Conservation (phyloP, 352 stramenopile species). For the Phytopythium sindhum region DNA sequence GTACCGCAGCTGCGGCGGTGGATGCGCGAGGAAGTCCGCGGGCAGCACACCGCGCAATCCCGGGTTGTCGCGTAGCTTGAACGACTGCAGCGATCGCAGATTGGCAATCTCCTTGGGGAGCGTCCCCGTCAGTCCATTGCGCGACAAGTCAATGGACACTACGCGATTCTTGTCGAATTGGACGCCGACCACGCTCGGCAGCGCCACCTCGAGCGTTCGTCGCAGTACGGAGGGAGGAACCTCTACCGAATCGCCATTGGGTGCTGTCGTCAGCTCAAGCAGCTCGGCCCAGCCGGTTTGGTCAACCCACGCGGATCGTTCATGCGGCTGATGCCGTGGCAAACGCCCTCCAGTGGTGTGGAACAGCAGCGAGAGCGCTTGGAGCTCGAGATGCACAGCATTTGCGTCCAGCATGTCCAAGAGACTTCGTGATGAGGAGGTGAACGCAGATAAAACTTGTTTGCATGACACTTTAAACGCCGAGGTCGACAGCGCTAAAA, state of each 20-base stretch:
- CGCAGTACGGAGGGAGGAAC: background rate
- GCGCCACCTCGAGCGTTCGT: conserved; percentile 30
- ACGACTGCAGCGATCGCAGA: conserved; percentile 42
- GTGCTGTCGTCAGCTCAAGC: conserved; percentile 8
- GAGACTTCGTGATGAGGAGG: background rate
- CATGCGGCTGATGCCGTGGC: background rate
- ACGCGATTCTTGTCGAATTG: conserved; percentile 64
- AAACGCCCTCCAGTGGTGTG: conserved; percentile 29
- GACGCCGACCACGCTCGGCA: conserved; percentile 34
- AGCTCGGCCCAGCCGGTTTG: conserved; percentile 39
- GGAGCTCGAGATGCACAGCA: conserved; percentile 32
- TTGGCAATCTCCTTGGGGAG: conserved; percentile 38
- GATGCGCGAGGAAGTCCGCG: conserved; percentile 2
- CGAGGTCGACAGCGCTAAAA: background rate
- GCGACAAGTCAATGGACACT: conserved; percentile 45
- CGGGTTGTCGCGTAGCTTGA: conserved; percentile 61
- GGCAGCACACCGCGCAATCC: conserved; percentile 31
- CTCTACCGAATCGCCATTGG: background rate
- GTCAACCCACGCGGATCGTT: conserved; percentile 25
- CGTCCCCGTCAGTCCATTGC: conserved; percentile 42
- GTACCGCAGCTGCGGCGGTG: conserved; percentile 37
- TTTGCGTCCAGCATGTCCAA: background rate
- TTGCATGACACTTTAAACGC: background rate
- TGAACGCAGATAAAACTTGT: background rate
- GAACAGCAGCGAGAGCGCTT: conserved; percentile 43